Conservation (phyloP, 2,329 filamentous ascomycete genomes). For the Lizonia empirigonia region DNA sequence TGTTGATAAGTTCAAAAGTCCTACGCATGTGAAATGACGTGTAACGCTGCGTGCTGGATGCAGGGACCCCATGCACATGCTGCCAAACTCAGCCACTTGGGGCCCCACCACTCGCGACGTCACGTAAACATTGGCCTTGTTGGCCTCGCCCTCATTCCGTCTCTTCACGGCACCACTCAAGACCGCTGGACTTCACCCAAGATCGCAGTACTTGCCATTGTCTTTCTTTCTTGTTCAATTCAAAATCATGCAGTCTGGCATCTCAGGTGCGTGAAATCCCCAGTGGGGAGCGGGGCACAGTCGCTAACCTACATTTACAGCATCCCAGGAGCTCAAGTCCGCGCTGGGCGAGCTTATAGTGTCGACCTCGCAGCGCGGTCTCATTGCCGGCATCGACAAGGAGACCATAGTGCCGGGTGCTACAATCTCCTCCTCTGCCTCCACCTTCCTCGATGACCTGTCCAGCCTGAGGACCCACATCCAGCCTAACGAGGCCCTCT, state of each 20-base stretch:
- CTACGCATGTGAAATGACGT: constrained; percentile 4
- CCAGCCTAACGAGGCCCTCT: constrained; percentile 69
- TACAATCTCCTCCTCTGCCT: constrained; percentile 57
- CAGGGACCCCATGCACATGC: constrained; percentile 16
- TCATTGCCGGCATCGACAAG: constrained; percentile 70
- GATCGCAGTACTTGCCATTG: background rate
- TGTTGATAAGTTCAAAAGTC: background rate
- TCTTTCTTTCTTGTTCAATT: background rate
- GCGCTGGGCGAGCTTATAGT: constrained; percentile 74
- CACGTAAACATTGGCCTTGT: constrained; percentile 28
- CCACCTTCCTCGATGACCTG: constrained; percentile 69
- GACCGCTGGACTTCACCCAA: background rate
- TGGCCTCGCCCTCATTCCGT: constrained; percentile 1
- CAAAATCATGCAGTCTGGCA: constrained; percentile 75
- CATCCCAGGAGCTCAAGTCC: constrained; percentile 75
- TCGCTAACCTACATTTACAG: constrained; percentile 46
- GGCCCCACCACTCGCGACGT: constrained; percentile 33
- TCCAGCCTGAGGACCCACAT: constrained; percentile 66
- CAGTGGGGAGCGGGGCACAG: background rate
- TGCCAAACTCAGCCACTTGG: constrained; percentile 24
- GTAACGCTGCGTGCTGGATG: constrained; percentile 1
- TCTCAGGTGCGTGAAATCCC: constrained; percentile 64
- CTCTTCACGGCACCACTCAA: background rate
- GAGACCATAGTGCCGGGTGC: constrained; percentile 70
- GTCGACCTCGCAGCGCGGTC: constrained; percentile 66